phyloP scores from a whole-genome alignment of 352 stramenopile species.

The Elongisporangium undulatum region DNA sequence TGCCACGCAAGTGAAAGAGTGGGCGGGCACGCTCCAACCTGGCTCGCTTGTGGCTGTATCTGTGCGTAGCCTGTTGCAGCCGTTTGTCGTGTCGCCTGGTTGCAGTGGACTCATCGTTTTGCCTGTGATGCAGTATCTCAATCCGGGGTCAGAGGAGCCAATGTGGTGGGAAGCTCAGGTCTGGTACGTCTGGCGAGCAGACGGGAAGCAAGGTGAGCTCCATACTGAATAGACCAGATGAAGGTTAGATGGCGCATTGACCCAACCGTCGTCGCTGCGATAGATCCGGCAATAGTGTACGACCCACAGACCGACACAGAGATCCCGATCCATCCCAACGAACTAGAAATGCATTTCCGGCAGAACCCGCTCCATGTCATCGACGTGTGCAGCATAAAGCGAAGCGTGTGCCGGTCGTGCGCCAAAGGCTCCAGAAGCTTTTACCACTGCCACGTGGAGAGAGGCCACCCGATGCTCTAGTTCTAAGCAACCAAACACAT shows the following conservation, averaged over 20 bases:
- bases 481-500: conserved; percentile 1
- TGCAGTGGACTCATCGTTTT: not conserved
- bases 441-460: conserved; percentile 67
- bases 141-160: conserved; percentile 50
- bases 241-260: not conserved
- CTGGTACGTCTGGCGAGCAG: conserved; percentile 77
- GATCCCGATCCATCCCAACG: conserved; percentile 34
- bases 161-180: conserved; percentile 82
- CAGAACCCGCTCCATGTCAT: conserved; percentile 67
- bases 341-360: conserved; percentile 57
- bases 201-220: conserved; percentile 48
- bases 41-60: conserved; percentile 57
- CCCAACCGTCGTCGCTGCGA: not conserved
- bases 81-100: not conserved
- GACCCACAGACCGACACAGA: conserved; percentile 36
- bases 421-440: conserved; percentile 31
- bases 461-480: conserved; percentile 74
- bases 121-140: conserved; percentile 48
- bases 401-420: conserved; percentile 44
- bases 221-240: conserved; percentile 1
- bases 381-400: conserved; percentile 46
- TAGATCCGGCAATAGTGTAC: conserved; percentile 49
- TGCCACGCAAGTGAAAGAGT: conserved; percentile 48
- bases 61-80: conserved; percentile 27
- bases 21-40: conserved; percentile 41